Evolutionary conservation across 805 yeast genomes (phyloP), one percentile per base, ranked within the genome.

Genomic region (Grigorovia yakushimaensis): DNA sequence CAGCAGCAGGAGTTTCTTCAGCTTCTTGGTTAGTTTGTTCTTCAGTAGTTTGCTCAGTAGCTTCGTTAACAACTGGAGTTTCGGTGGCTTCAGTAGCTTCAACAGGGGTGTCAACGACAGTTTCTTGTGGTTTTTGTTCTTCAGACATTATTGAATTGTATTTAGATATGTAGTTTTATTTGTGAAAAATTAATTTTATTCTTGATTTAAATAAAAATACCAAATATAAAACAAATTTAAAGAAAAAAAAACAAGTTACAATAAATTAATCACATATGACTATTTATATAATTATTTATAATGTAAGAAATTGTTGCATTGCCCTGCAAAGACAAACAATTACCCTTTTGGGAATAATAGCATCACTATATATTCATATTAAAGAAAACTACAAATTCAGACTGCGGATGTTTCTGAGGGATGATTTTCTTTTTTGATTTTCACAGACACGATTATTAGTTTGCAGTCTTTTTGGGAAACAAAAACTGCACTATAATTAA

Each of bases 121-220:
- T 35, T 43, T 36, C 41, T 43, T 43, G 24, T 43, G 22, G 41
- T 20, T 43, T 21, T 43, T 43, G 41, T 43, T 43, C 41, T 43
- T 43, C 46, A 43, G 46, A 43, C 46, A 43, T 43, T 37, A 6
- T 19, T 30, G 18, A 19, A 10, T 42, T 24, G 9, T 9, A 6
- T 42, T 33, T 21, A 20, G 33, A 21, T 42, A 3, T 42, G 24
- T 27, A 7, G 33, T 27, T 35, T 9, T 33, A 15, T 40, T 13
- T 17, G 11, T 23, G 13, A 4, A 5, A 13, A 21, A 21, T n/a
- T 20, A 23, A n/a, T 20, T 22, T n/a, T n/a, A n/a, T n/a, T n/a
- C n/a, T n/a, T n/a, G n/a, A n/a, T n/a, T n/a, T n/a, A n/a, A n/a
- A n/a, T n/a, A n/a, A n/a, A n/a, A n/a, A n/a, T n/a, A n/a, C n/a